Base-by-base conservation (phyloP, 2,329 filamentous ascomycete species). In the Pyrenophora tritici-repentis region DNA sequence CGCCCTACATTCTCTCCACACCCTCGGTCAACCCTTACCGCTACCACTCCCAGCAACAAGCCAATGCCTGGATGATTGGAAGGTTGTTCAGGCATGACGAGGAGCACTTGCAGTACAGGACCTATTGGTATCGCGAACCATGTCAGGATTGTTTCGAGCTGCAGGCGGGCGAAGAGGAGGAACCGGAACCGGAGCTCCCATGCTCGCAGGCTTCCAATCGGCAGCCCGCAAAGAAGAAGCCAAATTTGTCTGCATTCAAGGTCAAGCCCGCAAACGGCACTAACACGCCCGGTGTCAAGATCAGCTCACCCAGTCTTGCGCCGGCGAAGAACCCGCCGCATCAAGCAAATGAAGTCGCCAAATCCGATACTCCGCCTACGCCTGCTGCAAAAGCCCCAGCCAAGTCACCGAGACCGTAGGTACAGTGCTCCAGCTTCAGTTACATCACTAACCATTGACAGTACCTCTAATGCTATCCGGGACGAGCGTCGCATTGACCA, bases 81-180 rank as follows among this genome's bases (percentile, higher is more conserved):
- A 79, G 79, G 2, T 79, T 83, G 3, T 87, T 86, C 68, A 70
- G 73, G 42, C 70, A 70, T 14, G 74, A 80, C 56, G 84, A 87
- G 68, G 79, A 84, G 61, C 75, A 79, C 60, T 74, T 84, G 44
- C 84, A 86, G 65, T 86, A 86, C 67, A 77, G 84, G 75, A 86
- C 83, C 50, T 86, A 83, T 58, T 72, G 83, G 46, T 81, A 80
- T 48, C 82, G 84, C 66, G 81, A 85, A 63, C 78, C 78, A 29
- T 79, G 79, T 52, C 65, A 67, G 50, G 79, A 82, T 59, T 73
- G 69, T 47, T 73, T 75, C 53, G 67, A 80, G 48, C 68, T 83
- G 42, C 73, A 79, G 55, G 77, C 78, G 9, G 79, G 80, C 51
- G 81, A 82, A 44, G 80, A 81, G 58, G 81, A 81, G 73, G 79